Percentiles rank a stretch among this genome's conserved stretches.
Conservation (phyloP, 805 yeast genomes). For the Kodamaea neixiangensis region DNA sequence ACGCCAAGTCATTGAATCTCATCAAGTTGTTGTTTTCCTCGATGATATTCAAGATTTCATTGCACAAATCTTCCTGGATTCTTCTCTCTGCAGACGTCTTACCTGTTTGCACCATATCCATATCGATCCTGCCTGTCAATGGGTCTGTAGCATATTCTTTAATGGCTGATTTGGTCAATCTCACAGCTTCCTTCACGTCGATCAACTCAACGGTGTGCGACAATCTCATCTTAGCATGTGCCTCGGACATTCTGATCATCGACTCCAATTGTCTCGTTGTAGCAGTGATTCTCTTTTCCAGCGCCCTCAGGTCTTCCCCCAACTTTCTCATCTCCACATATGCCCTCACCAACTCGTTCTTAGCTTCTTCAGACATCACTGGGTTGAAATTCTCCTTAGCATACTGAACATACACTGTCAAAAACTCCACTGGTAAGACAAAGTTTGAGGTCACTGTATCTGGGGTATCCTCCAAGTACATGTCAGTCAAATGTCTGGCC, state of each 20-base stretch:
- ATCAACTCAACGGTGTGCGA: slow-evolving; percentile 66
- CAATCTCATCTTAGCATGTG: slow-evolving; percentile 95
- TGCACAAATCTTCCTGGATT: slow-evolving; percentile 68
- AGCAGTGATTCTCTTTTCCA: slow-evolving; percentile 93
- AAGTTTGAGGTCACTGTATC: slow-evolving; percentile 67
- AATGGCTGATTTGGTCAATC: slow-evolving; percentile 89
- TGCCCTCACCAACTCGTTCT: slow-evolving; percentile 77
- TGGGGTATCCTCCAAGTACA: slow-evolving; percentile 89
- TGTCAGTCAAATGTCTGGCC: slow-evolving; percentile 85
- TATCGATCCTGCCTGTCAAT: slow-evolving; percentile 91
- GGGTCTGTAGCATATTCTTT: slow-evolving; percentile 99
- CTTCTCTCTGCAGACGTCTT: slow-evolving; percentile 85
- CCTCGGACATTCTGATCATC: slow-evolving; percentile 92
- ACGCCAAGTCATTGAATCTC: slow-evolving; percentile 58
- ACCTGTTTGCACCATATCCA: slow-evolving; percentile 97
- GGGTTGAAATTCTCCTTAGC: slow-evolving; percentile 88
- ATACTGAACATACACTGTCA: slow-evolving; percentile 87
- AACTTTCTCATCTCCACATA: slow-evolving; percentile 93
- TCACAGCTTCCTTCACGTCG: slow-evolving; percentile 92
- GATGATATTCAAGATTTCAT: slow-evolving; percentile 57
- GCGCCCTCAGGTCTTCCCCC: slow-evolving; percentile 86
- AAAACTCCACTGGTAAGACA: slow-evolving; percentile 80
- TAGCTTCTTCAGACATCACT: slow-evolving; percentile 75
- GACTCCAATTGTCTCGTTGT: slow-evolving; percentile 96
- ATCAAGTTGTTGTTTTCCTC: slow-evolving; percentile 50